Evolutionary conservation across 192 early-diverging fungal genomes (phyloP).

Genomic region (Entomortierella beljakovae): DNA sequence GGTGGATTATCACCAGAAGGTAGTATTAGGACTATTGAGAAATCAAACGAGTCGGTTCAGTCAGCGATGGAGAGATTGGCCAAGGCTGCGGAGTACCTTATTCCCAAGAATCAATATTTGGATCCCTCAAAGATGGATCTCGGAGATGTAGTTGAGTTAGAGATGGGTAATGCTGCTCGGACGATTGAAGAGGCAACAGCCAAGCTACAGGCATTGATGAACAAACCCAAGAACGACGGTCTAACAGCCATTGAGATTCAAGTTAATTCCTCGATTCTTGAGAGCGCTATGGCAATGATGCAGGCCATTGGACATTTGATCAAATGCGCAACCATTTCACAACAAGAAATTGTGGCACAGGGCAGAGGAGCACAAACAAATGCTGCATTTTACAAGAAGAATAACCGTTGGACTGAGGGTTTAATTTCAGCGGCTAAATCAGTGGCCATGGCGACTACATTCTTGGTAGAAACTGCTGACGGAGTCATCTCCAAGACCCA

Average conservation of each 20-base stretch:
- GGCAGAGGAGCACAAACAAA: conserved; percentile 83
- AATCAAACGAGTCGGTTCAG: conserved; percentile 81
- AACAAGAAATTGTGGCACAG: conserved; percentile 97
- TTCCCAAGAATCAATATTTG: conserved; percentile 62
- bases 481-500: conserved; percentile 93
- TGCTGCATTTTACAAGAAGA: conserved; percentile 98
- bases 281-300: conserved; percentile 92
- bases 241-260: conserved; percentile 82
- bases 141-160: conserved; percentile 91
- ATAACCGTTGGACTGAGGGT: conserved; percentile 99
- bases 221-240: conserved; percentile 77
- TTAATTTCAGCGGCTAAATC: conserved; percentile 97
- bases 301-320: conserved; percentile 96
- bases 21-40: conserved; percentile 79
- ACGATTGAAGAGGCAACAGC: conserved; percentile 93
- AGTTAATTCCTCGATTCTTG: conserved; percentile 91
- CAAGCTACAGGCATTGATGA: conserved; percentile 83
- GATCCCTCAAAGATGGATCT: conserved; percentile 76
- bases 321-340: conserved; percentile 91
- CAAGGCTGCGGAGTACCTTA: conserved; percentile 81
- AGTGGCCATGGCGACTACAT: conserved; percentile 92
- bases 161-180: conserved; percentile 91
- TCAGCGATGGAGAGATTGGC: conserved; percentile 79
- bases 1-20: conserved; percentile 70
- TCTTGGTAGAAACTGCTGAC: conserved; percentile 95